These are phyloP conservation scores for Chamaecyparis obtusa DNA, from an alignment of 75 land plant species.

Conservation along the genomic window DNA sequence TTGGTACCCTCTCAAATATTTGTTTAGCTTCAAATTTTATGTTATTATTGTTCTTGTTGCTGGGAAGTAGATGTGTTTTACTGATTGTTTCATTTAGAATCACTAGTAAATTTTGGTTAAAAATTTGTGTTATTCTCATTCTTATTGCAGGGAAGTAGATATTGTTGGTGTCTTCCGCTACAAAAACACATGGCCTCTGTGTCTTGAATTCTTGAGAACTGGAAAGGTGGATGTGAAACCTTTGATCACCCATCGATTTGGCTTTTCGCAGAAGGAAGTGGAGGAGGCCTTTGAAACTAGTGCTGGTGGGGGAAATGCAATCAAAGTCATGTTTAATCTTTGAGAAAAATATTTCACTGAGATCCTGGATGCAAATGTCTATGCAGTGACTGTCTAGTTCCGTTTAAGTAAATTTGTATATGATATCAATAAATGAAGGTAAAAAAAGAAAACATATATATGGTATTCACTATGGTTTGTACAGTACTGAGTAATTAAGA, in stretches of 20 bases:
- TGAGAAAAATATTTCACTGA: not conserved
- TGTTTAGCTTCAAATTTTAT: not conserved
- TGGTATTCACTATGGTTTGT: not conserved
- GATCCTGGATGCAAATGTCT: not conserved
- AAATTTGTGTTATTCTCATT: not conserved
- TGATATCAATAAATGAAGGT: too few species aligned
- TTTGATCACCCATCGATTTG: constrained; percentile 86
- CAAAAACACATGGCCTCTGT: constrained; percentile 93
- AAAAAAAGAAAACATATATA: not conserved
- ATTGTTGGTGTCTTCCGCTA: constrained; percentile 80
- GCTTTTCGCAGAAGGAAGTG: constrained; percentile 83
- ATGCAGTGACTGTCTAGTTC: not conserved
- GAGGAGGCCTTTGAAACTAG: constrained; percentile 91
- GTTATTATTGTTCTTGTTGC: constrained; percentile 6
- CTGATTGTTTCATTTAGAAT: not conserved
- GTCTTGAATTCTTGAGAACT: constrained; percentile 67
- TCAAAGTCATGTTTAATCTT: constrained; percentile 63
- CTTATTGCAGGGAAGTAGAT: constrained; percentile 72
- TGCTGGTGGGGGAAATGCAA: constrained; percentile 72
- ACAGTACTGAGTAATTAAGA: too few species aligned
- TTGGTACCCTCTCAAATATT: not conserved
- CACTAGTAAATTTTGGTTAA: not conserved
- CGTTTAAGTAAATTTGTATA: not conserved
- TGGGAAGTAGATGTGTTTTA: constrained; percentile 72
- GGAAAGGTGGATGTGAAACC: constrained; percentile 92